Base-by-base conservation (phyloP, 2,329 filamentous ascomycete genomes). In the Aspergillus jensenii region DNA sequence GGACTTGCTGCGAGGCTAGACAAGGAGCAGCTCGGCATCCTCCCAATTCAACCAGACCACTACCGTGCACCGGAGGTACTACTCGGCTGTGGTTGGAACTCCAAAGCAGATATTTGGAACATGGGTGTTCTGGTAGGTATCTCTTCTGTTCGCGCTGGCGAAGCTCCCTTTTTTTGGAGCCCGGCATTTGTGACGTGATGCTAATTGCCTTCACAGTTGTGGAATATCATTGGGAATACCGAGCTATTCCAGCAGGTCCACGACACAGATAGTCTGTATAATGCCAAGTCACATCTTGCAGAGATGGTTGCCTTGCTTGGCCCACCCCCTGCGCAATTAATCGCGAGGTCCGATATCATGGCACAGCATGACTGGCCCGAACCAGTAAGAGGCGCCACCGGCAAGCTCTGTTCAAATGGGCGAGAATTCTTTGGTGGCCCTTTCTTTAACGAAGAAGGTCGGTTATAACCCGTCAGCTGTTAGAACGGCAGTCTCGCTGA, bases 21-120 rank as follows among this genome's bases (percentile, higher is more conserved):
- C 23, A 37, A 57, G 11, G 31, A 56, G 27, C 52, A 49, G 33
- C 9, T 61, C 43, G 64, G 62, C 2, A 59, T 83, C 71, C 65
- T 78, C 41, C 59, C 77, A 68, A 68, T 82, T 73, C 56, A 85
- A 65, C 71, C 70, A 23, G 67, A 71, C 43, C 56, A 69, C 15
- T 76, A 71, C 47, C 70, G 67, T 53, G 72, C 71, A 1, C 73
- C 73, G 6, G 72, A 76, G 51, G 71, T 74, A 7, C 66, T 75
- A 6, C 65, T 76, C 21, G 68, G 68, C 33, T 68, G 63, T 31
- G 71, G 71, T 1, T 76, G 73, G 71, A 62, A 69, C 46, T 71
- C 65, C 44, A 70, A 61, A 6, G 68, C 71, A 23, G 73, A 76
- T 63, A 75, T 76, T 14, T 76, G 73, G 73, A 75, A 73, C 55